These are phyloP conservation scores for Pichia occidentalis DNA, from an alignment of 805 yeast species.

Conservation along the genomic window DNA sequence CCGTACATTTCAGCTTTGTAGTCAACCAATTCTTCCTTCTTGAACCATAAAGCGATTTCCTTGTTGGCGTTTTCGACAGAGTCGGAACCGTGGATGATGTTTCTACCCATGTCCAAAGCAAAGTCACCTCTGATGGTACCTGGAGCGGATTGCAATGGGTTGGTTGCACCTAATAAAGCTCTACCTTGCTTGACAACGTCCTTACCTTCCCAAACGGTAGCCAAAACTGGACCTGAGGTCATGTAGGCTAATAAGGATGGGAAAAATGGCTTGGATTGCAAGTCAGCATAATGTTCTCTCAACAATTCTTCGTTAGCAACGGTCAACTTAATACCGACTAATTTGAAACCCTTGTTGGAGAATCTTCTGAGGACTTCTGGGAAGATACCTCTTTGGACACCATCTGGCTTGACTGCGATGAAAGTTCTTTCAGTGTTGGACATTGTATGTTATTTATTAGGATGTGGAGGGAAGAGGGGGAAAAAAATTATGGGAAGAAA, in stretches of 20 bases:
- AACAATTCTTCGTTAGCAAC: constrained; percentile 81
- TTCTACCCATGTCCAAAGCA: constrained; percentile 98
- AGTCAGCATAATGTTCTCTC: constrained; percentile 93
- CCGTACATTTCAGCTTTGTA: constrained; percentile 80
- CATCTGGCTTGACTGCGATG: constrained; percentile 96
- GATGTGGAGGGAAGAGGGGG: constrained; percentile 1
- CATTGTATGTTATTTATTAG: constrained; percentile 28
- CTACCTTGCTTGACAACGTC: constrained; percentile 99
- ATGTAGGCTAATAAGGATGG: constrained; percentile 93
- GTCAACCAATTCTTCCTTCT: constrained; percentile 88
- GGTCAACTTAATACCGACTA: constrained; percentile 90
- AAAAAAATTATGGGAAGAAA: not conserved
- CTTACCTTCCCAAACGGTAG: constrained; percentile 99
- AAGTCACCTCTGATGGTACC: constrained; percentile 99
- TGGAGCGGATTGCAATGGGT: constrained; percentile 95
- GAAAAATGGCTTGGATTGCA: constrained; percentile 95
- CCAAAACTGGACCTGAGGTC: constrained; percentile 97
- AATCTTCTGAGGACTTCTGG: constrained; percentile 86
- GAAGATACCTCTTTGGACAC: constrained; percentile 98
- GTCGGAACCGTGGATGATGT: constrained; percentile 99
- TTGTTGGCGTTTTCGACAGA: constrained; percentile 95
- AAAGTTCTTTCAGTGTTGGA: constrained; percentile 78
- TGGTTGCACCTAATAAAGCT: constrained; percentile 96
- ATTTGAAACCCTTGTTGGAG: constrained; percentile 95
- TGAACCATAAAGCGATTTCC: constrained; percentile 97